Evolutionary conservation across 2,329 filamentous ascomycete species (phyloP), one percentile per base, ranked within the genome.

Genomic region (Botrytis galanthina): DNA sequence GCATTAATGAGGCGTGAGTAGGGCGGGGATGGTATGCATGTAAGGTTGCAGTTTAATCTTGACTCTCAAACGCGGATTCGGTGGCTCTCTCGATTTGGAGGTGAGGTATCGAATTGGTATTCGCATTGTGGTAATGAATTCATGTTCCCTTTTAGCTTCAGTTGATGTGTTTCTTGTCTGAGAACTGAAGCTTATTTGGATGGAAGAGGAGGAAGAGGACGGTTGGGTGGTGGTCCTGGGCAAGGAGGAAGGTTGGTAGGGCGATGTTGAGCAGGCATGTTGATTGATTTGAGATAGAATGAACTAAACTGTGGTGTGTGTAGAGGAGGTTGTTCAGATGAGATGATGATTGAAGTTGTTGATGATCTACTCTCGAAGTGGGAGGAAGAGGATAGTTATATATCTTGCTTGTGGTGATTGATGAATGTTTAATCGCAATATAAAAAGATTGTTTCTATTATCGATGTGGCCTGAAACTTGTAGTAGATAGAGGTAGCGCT

Each of bases 171-270:
- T 62, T 26, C 22, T 44, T 54, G 4, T 61, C 12, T 44, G 39
- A 59, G 54, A 32, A 62, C 61, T 69, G 57, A 68, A 64, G 32
- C 42, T 74, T 71, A 60, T 44, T 86, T 84, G 83, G 88, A 89
- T 80, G 89, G 88, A 76, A 90, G 86, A 82, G 88, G 86, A 82
- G 88, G 88, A 71, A 90, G 87, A 82, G 88, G 89, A 72, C 88
- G 85, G 83, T 86, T 88, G 76, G 88, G 88, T 78, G 89, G 88
- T 73, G 89, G 88, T 78, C 88, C 88, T 74, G 88, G 88, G 86
- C 88, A 90, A 77, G 88, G 88, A 83, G 88, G 88, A 77, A 90
- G 88, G 79, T 90, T 88, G 78, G 88, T 89, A 75, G 88, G 88
- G 42, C 75, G 75, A 81, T 88, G 86, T 60, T 42, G 66, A 76